These are phyloP conservation scores for Penicillium occitanis DNA, from an alignment of 2,329 filamentous ascomycete species.

Conservation along the genomic window DNA sequence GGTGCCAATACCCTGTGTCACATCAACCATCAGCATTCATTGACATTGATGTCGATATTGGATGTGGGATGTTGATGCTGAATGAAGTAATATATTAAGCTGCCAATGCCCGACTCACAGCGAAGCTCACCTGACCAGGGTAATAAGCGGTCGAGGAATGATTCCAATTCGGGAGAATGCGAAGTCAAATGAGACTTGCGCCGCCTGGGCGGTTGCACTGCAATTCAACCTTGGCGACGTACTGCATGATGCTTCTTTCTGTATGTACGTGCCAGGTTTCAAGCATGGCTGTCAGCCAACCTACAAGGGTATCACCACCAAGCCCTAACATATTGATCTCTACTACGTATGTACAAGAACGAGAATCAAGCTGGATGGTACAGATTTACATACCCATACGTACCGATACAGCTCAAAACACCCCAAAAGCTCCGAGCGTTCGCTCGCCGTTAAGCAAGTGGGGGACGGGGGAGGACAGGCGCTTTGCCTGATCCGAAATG, in stretches of 20 bases:
- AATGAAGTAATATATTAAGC: neutral
- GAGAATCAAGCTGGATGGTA: neutral
- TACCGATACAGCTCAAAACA: neutral
- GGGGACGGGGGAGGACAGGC: neutral
- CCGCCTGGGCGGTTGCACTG: neutral
- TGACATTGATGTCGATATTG: neutral
- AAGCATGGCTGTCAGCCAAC: neutral
- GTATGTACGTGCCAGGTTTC: neutral
- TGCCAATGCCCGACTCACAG: neutral
- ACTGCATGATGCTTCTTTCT: neutral
- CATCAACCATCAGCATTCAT: neutral
- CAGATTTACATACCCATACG: neutral
- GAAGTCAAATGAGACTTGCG: neutral
- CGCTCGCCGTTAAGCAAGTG: neutral
- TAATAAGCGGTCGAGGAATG: neutral
- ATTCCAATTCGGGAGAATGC: neutral
- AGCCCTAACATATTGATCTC: neutral
- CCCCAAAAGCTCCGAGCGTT: neutral
- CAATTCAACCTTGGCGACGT: neutral
- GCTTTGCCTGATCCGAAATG: slow-evolving; percentile 16
- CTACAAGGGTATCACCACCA: neutral
- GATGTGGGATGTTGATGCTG: neutral
- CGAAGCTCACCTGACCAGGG: neutral
- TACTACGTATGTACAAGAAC: neutral
- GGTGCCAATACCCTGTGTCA: neutral